Evolutionary conservation across 371 early-diverging fungal genomes (phyloP).

Genomic region (Rhizopus stolonifer): DNA sequence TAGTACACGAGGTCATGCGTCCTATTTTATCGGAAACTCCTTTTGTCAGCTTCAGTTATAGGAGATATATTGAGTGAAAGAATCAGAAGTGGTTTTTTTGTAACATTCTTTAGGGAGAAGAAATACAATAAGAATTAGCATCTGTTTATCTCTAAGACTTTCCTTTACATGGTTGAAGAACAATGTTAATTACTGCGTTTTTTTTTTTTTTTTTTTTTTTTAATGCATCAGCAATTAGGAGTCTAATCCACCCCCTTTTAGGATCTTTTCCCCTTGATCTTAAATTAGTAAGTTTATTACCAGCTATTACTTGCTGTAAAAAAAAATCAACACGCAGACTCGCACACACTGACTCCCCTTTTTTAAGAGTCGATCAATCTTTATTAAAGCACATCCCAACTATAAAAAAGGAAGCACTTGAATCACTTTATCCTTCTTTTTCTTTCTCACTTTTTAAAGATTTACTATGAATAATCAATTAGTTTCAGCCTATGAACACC

Average conservation of each 20-base stretch:
- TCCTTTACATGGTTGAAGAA: no score
- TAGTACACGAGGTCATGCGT: slow-evolving; percentile 3
- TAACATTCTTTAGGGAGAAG: background rate
- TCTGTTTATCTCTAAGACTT: no score
- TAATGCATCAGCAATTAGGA: background rate
- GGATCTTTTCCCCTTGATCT: background rate
- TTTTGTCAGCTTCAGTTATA: background rate
- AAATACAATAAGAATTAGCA: no score
- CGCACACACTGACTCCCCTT: background rate
- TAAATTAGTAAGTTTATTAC: slow-evolving; percentile 6
- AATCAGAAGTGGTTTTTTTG: background rate
- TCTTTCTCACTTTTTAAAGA: background rate
- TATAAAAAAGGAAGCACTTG: background rate
- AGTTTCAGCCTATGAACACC: slow-evolving; percentile 13
- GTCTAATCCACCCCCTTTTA: background rate
- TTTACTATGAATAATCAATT: slow-evolving; percentile 6
- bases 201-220: background rate
- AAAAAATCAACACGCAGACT: no score
- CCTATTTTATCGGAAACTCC: slow-evolving; percentile 4
- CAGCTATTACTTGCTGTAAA: background rate
- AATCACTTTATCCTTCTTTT: background rate
- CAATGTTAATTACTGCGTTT: background rate
- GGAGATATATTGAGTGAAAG: no score
- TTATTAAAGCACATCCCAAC: background rate
- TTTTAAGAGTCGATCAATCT: slow-evolving; percentile 5